Percentiles rank a stretch among this genome's conserved stretches.
Evolutionary conservation across 108 stramenopile species (phyloP).

Genomic region (Aureococcus anophagefferens): DNA sequence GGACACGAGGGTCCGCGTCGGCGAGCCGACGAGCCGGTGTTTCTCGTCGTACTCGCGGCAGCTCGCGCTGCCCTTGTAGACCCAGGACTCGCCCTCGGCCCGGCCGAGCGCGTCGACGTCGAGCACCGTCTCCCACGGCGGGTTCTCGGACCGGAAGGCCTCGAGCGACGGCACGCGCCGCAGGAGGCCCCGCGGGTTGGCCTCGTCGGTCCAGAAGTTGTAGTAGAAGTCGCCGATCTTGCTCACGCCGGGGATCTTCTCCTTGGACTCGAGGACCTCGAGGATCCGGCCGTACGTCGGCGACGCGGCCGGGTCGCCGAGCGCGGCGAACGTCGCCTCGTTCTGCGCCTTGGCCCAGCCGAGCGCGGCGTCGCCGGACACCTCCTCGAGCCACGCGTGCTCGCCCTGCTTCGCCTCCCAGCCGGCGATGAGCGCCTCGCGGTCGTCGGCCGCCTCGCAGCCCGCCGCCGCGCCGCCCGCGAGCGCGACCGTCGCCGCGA

Average conservation of each 20-base stretch:
- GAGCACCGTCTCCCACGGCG: constrained; percentile 67
- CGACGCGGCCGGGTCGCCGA: no score
- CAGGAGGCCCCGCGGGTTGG: constrained; percentile 16
- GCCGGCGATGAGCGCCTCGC: no score
- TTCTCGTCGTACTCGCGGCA: constrained; percentile 45
- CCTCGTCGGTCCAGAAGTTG: constrained; percentile 27
- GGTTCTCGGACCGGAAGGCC: constrained; percentile 9
- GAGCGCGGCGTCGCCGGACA: constrained; percentile 11
- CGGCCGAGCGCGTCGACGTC: constrained; percentile 69
- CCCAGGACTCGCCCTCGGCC: constrained; percentile 62
- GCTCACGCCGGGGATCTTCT: constrained; percentile 21
- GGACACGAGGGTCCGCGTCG: constrained; percentile 42
- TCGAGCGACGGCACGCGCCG: constrained; percentile 15
- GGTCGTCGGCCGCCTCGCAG: no score
- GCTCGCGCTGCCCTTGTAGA: constrained; percentile 64
- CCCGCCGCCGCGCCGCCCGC: no score
- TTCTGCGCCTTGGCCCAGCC: constrained; percentile 17
- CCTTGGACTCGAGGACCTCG: constrained; percentile 18
- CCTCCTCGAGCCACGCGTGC: constrained; percentile 19
- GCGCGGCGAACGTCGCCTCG: background rate
- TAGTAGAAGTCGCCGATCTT: constrained; percentile 20
- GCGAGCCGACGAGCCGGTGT: constrained; percentile 14
- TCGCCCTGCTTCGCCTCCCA: no score
- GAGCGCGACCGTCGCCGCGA: no score
- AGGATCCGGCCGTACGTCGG: constrained; percentile 12